Evolutionary conservation across 2,329 filamentous ascomycete species (phyloP).

Genomic region (Diaporthe humulicola): DNA sequence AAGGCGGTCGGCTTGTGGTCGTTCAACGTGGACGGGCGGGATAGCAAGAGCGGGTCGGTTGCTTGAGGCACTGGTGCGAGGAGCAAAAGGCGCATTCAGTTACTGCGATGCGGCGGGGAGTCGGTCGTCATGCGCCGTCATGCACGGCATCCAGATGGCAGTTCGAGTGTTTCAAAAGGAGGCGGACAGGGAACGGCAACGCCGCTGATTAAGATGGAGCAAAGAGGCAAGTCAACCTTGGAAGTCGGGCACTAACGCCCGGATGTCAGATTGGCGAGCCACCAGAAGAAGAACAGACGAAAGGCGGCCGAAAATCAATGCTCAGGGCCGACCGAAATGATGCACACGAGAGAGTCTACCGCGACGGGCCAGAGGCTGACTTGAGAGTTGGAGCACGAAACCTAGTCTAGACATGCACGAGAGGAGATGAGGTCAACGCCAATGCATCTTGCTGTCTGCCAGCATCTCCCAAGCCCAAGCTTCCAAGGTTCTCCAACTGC

Average conservation of each 20-base stretch:
- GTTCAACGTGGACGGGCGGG: not conserved
- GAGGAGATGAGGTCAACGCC: constrained; percentile 25
- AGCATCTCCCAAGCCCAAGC: not conserved
- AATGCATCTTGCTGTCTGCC: constrained; percentile 8
- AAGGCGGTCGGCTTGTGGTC: constrained; percentile 7
- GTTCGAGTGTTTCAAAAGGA: constrained; percentile 32
- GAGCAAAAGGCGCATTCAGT: constrained; percentile 11
- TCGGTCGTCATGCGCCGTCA: constrained; percentile 36
- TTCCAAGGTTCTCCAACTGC: constrained; percentile 19
- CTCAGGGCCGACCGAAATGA: not conserved
- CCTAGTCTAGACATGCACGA: constrained; percentile 17
- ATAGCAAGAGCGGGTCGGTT: not conserved
- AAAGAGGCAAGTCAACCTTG: constrained; percentile 17
- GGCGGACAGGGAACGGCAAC: constrained; percentile 28
- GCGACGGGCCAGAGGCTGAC: constrained; percentile 4
- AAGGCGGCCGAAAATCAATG: constrained; percentile 1
- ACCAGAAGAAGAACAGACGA: not conserved
- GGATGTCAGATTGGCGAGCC: constrained; percentile 28
- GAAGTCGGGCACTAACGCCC: constrained; percentile 35
- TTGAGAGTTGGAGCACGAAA: constrained; percentile 1
- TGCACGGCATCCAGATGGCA: constrained; percentile 32
- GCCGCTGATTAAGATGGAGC: constrained; percentile 35
- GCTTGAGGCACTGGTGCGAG: constrained; percentile 25
- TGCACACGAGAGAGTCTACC: not conserved
- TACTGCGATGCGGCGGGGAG: constrained; percentile 29